Conservation (phyloP, 2,329 filamentous ascomycete species). For the Trichoderma gracile region DNA sequence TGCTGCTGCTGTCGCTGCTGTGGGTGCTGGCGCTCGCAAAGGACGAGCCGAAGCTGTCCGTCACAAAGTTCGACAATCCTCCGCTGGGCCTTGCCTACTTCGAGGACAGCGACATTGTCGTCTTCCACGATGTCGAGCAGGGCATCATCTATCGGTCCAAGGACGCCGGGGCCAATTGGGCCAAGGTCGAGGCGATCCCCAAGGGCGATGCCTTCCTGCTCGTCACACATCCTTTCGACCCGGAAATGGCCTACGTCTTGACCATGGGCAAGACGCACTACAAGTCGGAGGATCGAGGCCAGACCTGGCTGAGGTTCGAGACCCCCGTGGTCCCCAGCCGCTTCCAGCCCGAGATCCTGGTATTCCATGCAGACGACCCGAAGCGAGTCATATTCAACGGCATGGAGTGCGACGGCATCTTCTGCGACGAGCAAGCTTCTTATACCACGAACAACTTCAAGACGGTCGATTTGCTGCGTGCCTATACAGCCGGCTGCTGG, state of each 20-base stretch:
- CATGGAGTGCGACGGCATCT: conserved; percentile 64
- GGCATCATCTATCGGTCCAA: conserved; percentile 73
- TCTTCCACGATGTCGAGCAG: conserved; percentile 68
- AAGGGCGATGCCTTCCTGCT: conserved; percentile 64
- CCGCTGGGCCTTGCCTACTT: conserved; percentile 83
- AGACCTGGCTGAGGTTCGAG: conserved; percentile 76
- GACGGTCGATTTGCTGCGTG: conserved; percentile 63
- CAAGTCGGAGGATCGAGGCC: conserved; percentile 78
- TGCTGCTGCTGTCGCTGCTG: conserved; percentile 53
- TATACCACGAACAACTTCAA: conserved; percentile 90
- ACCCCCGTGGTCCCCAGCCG: conserved; percentile 59
- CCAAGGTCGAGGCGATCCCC: conserved; percentile 62
- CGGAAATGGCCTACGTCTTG: conserved; percentile 76
- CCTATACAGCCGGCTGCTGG: conserved; percentile 72
- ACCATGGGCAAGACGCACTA: conserved; percentile 71
- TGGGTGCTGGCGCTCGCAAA: conserved; percentile 52
- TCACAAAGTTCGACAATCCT: conserved; percentile 64
- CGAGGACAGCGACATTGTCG: conserved; percentile 78
- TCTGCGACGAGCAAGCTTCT: conserved; percentile 62
- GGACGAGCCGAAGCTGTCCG: conserved; percentile 65
- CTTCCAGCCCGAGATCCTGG: conserved; percentile 55
- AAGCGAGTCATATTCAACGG: conserved; percentile 85
- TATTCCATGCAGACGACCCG: conserved; percentile 81
- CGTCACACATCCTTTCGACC: conserved; percentile 75
- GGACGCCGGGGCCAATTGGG: conserved; percentile 80